Conservation (phyloP, 2,329 filamentous ascomycete genomes). For the Purpureocillium lavendulum region DNA sequence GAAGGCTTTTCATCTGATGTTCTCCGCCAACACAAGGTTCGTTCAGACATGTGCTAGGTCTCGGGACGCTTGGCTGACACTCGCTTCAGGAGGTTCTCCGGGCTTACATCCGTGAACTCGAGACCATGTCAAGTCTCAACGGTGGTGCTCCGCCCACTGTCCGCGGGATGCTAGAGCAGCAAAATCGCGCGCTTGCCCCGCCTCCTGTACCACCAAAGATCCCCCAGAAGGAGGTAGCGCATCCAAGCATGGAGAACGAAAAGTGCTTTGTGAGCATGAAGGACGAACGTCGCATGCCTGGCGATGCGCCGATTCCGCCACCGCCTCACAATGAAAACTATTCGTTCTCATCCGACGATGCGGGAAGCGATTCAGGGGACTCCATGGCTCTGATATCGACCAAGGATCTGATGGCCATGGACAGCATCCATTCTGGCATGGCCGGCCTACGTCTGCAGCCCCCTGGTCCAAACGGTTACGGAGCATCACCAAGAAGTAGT, state of each 20-base stretch:
- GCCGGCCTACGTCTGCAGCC: slow-evolving; percentile 31
- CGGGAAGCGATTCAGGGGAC: slow-evolving; percentile 20
- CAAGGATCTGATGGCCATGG: slow-evolving; percentile 41
- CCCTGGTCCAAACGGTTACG: slow-evolving; percentile 19
- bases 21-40: slow-evolving; percentile 48
- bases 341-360: slow-evolving; percentile 29
- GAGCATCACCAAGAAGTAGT: slow-evolving; percentile 23
- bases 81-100: slow-evolving; percentile 43
- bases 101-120: slow-evolving; percentile 53
- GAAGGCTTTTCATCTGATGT: slow-evolving; percentile 51
- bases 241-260: slow-evolving; percentile 26
- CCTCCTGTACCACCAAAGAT: slow-evolving; percentile 8
- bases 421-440: slow-evolving; percentile 32
- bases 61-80: slow-evolving; percentile 9
- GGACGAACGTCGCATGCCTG: slow-evolving; percentile 25
- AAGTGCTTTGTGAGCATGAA: slow-evolving; percentile 32
- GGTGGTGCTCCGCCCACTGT: slow-evolving; percentile 39
- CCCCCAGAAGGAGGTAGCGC: slow-evolving; percentile 12
- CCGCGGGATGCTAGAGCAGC: slow-evolving; percentile 43
- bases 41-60: slow-evolving; percentile 9
- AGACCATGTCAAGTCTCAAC: slow-evolving; percentile 35
- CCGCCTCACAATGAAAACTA: slow-evolving; percentile 18
- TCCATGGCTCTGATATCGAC: slow-evolving; percentile 45
- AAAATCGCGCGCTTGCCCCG: slow-evolving; percentile 17
- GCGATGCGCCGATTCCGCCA: slow-evolving; percentile 19